A percentile compares a stretch with the other conserved stretches of the same genome.
These are phyloP conservation scores for Triglochin maritima DNA, from an alignment of 106 monocot genomes.

Conservation along the genomic window DNA sequence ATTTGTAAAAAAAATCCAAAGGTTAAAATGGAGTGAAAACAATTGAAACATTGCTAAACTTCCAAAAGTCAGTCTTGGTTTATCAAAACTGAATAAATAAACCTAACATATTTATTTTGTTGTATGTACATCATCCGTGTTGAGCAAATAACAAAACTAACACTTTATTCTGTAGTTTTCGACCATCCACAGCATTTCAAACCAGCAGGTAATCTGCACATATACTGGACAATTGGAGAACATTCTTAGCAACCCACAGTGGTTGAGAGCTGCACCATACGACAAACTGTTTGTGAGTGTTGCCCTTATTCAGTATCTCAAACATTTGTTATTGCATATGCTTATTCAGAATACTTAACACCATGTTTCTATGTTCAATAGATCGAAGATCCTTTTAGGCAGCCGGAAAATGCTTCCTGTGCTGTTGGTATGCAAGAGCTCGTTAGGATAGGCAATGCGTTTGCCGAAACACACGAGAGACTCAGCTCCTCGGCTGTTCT, in stretches of 20 bases:
- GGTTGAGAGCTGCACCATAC: conserved; percentile 8
- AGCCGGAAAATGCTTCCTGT: conserved; percentile 10
- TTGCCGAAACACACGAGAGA: conserved; percentile 11
- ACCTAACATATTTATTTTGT: too few relatives aligned
- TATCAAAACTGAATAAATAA: too few relatives aligned
- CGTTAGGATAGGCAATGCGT: conserved; percentile 9
- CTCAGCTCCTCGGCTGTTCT: conserved; percentile 2
- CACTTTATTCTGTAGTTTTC: conserved; percentile 6
- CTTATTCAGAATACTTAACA: too few relatives aligned
- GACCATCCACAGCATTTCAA: conserved; percentile 4
- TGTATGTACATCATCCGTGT: too few relatives aligned
- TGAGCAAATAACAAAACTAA: too few relatives aligned
- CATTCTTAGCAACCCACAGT: conserved; percentile 5
- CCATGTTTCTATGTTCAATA: neutral
- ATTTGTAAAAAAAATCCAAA: too few relatives aligned
- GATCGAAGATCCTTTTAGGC: conserved; percentile 16
- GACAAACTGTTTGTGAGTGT: conserved; percentile 10
- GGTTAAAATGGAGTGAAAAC: too few relatives aligned
- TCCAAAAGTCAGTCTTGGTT: too few relatives aligned
- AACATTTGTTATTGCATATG: neutral
- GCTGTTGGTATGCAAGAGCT: conserved; percentile 7
- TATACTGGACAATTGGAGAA: conserved; percentile 12
- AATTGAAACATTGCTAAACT: too few relatives aligned
- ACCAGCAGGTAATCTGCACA: conserved; percentile 13
- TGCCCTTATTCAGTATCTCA: neutral